Evolutionary conservation across 495 filamentous ascomycete species (phyloP).

Genomic region (Podospora tetraspora): DNA sequence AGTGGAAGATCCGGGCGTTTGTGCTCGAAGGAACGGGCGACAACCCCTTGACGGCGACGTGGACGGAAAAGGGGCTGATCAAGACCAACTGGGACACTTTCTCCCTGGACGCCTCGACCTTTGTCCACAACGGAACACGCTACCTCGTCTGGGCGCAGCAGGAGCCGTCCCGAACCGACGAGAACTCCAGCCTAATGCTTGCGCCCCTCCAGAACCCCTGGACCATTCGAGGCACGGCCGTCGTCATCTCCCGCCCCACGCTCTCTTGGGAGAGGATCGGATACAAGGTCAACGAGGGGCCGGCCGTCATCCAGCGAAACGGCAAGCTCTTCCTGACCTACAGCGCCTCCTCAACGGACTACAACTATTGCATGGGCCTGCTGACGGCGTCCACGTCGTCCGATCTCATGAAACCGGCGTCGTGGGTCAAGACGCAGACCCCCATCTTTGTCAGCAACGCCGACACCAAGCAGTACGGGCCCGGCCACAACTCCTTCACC

Average conservation of each 20-base stretch:
- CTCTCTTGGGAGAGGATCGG: slow-evolving; percentile 45
- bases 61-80: slow-evolving; percentile 25
- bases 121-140: slow-evolving; percentile 24
- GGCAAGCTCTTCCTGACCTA: slow-evolving; percentile 46
- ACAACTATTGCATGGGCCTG: slow-evolving; percentile 47
- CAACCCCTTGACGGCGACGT: slow-evolving; percentile 22
- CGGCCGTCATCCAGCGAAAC: slow-evolving; percentile 35
- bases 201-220: slow-evolving; percentile 25
- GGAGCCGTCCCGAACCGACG: slow-evolving; percentile 18
- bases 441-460: slow-evolving; percentile 30
- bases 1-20: slow-evolving; percentile 28
- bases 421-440: slow-evolving; percentile 40
- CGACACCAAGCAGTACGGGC: slow-evolving; percentile 48
- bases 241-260: slow-evolving; percentile 41
- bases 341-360: slow-evolving; percentile 41
- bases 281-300: slow-evolving; percentile 53
- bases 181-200: slow-evolving; percentile 22
- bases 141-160: slow-evolving; percentile 31
- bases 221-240: slow-evolving; percentile 23
- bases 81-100: slow-evolving; percentile 31
- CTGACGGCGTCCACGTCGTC: slow-evolving; percentile 40
- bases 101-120: slow-evolving; percentile 24
- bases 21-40: slow-evolving; percentile 25
- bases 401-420: slow-evolving; percentile 32
- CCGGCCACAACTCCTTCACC: slow-evolving; percentile 52